A percentile compares a stretch with the other conserved stretches of the same genome.
Evolutionary conservation across 1,284 basidiomycete genomes (phyloP).

Genomic region (Cutaneotrichosporon mucoides): DNA sequence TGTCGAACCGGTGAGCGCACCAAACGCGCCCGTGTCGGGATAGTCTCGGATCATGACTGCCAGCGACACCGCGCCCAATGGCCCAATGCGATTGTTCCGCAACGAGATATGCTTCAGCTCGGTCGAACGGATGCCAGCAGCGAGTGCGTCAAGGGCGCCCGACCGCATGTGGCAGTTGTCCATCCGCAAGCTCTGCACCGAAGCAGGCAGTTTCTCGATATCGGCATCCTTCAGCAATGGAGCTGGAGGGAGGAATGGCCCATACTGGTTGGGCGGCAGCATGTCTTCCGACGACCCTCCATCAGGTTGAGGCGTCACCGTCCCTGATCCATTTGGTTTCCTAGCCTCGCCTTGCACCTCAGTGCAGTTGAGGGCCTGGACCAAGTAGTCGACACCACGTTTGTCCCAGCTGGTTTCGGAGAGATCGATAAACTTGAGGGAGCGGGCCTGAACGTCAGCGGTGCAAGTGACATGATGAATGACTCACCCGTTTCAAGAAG

Average conservation of each 20-base stretch:
- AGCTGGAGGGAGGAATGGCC: conserved; percentile 38
- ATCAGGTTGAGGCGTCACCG: neutral
- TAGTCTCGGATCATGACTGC: conserved; percentile 94
- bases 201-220: conserved; percentile 21
- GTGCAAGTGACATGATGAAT: neutral
- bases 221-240: conserved; percentile 34
- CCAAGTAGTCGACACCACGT: conserved; percentile 74
- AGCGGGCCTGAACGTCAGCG: conserved; percentile 57
- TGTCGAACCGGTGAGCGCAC: neutral
- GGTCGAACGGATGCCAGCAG: conserved; percentile 73
- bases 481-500: conserved; percentile 65
- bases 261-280: conserved; percentile 20
- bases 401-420: conserved; percentile 84
- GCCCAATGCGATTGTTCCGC: conserved; percentile 75
- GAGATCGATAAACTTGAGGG: conserved; percentile 77
- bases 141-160: conserved; percentile 65
- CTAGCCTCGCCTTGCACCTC: conserved; percentile 3
- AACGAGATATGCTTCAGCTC: conserved; percentile 80
- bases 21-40: conserved; percentile 58
- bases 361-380: conserved; percentile 58
- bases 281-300: conserved; percentile 7
- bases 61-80: conserved; percentile 79
- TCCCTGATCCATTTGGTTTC: neutral
- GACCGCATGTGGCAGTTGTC: conserved; percentile 76
- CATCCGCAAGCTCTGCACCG: conserved; percentile 68